phyloP scores from a whole-genome alignment of 148 eudicot genomes.

The Camellia japonica region DNA sequence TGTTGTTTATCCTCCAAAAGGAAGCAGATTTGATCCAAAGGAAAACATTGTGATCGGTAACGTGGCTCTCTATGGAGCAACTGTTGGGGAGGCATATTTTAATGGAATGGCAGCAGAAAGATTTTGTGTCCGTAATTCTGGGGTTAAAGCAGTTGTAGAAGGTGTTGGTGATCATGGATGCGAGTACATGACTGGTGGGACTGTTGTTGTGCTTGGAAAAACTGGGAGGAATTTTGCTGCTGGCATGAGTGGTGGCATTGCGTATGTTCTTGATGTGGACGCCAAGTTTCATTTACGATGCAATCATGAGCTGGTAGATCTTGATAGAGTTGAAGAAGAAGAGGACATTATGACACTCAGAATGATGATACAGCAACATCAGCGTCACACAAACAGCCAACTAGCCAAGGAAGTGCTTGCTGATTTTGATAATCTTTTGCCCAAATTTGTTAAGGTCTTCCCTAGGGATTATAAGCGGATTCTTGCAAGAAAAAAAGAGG shows the following conservation, averaged over 20 bases:
- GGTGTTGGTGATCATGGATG: slow-evolving; percentile 99
- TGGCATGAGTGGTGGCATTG: slow-evolving; percentile 98
- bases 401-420: slow-evolving; percentile 81
- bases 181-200: slow-evolving; percentile 99
- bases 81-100: slow-evolving; percentile 89
- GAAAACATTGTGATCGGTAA: slow-evolving; percentile 97
- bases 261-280: slow-evolving; percentile 80
- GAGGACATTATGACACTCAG: slow-evolving; percentile 80
- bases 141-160: slow-evolving; percentile 95
- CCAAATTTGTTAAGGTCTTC: slow-evolving; percentile 85
- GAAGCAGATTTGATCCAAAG: slow-evolving; percentile 88
- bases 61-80: slow-evolving; percentile 95
- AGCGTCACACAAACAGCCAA: slow-evolving; percentile 85
- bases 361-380: slow-evolving; percentile 98
- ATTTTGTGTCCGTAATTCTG: slow-evolving; percentile 94
- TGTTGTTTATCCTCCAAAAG: slow-evolving; percentile 86
- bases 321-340: slow-evolving; percentile 82
- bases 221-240: slow-evolving; percentile 98
- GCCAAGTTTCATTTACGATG: slow-evolving; percentile 64
- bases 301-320: slow-evolving; percentile 89
- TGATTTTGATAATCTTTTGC: slow-evolving; percentile 68
- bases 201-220: slow-evolving; percentile 81
- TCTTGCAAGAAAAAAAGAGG: slow-evolving; percentile 65
- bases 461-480: slow-evolving; percentile 93
- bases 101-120: slow-evolving; percentile 99